Percentiles rank a stretch among this genome's conserved stretches.
These are phyloP conservation scores for Fusarium pseudoanthophilum DNA, from an alignment of 2,329 filamentous ascomycete genomes.

Conservation along the genomic window DNA sequence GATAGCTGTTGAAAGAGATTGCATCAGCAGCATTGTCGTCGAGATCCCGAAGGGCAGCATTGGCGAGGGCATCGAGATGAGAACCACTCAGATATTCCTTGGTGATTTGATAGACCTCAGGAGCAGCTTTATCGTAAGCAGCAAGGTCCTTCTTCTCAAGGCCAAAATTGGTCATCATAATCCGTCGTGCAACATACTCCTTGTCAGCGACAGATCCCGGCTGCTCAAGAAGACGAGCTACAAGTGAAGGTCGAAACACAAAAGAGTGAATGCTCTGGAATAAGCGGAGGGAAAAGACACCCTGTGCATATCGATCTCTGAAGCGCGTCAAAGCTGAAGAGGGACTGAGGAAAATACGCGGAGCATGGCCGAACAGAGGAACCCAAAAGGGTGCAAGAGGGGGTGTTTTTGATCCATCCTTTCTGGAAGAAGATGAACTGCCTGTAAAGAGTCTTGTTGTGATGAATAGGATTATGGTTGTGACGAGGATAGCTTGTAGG, in stretches of 20 bases:
- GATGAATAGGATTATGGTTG: slow-evolving; percentile 42
- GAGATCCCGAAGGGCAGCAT: slow-evolving; percentile 34
- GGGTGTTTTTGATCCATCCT: slow-evolving; percentile 37
- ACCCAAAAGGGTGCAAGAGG: slow-evolving; percentile 50
- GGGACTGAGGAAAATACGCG: slow-evolving; percentile 46
- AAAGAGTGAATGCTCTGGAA: slow-evolving; percentile 50
- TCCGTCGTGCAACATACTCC: slow-evolving; percentile 37
- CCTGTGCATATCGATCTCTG: slow-evolving; percentile 47
- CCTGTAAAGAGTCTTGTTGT: slow-evolving; percentile 43
- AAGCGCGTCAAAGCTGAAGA: slow-evolving; percentile 47
- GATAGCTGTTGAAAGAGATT: slow-evolving; percentile 52
- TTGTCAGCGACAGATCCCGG: slow-evolving; percentile 44
- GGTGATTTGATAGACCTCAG: slow-evolving; percentile 45
- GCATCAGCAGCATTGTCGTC: slow-evolving; percentile 49
- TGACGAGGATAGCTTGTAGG: slow-evolving; percentile 36
- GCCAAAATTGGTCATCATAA: slow-evolving; percentile 50
- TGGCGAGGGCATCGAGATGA: slow-evolving; percentile 39
- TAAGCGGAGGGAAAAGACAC: slow-evolving; percentile 51
- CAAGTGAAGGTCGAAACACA: slow-evolving; percentile 48
- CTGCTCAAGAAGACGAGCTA: slow-evolving; percentile 45
- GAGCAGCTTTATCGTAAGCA: slow-evolving; percentile 47
- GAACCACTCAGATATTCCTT: slow-evolving; percentile 43
- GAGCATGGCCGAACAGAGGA: slow-evolving; percentile 51
- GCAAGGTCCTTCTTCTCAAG: slow-evolving; percentile 44
- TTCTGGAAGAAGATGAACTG: slow-evolving; percentile 52